Evolutionary conservation across 148 eudicot species (phyloP), one percentile per base, ranked within the genome.

Genomic region (Fagopyrum tataricum): DNA sequence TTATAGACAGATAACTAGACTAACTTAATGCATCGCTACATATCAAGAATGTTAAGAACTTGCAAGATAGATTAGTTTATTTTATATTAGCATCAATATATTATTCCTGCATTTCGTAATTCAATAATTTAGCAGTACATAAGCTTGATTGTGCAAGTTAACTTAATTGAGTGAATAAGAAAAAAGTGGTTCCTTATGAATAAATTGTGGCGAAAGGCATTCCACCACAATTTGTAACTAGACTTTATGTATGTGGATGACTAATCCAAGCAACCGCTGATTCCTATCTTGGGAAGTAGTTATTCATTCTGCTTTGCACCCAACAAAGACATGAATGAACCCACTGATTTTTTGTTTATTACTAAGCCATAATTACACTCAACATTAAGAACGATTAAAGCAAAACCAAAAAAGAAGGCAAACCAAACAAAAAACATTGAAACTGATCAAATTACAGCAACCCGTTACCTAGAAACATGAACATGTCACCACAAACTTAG

Each of bases 151-250:
- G 49, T 46, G 49, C 1, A 46, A 46, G 0, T 46, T 46, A 13
- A 46, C 2, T 7, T 5, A 20, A 18, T 20, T 55, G 61, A 20
- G 12, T 55, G 61, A 6, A 55, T 4, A 55, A 55, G 44, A 64
- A 64, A 61, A 64, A 64, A 61, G 31, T 26, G 12, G 11, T 24
- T 61, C 41, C 41, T 24, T 3, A 26, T 61, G 5, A 61, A 26
- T 61, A 61, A 37, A 64, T 37, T 64, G 69, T 64, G 69, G 44
- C n/a, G 37, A 43, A 64, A 64, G 69, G 44, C 43, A 64, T 31
- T 64, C 69, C 69, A 64, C 43, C 43, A 31, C 69, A 64, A 18
- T 14, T 37, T 64, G 43, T 13, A 64, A 39, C 12, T 37, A 31
- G 43, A 37, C 69, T 64, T 64, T 64, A 64, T 31, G n/a, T 64